These are phyloP conservation scores for Physocladia obscura DNA, from an alignment of 192 early-diverging fungal genomes.

Conservation along the genomic window DNA sequence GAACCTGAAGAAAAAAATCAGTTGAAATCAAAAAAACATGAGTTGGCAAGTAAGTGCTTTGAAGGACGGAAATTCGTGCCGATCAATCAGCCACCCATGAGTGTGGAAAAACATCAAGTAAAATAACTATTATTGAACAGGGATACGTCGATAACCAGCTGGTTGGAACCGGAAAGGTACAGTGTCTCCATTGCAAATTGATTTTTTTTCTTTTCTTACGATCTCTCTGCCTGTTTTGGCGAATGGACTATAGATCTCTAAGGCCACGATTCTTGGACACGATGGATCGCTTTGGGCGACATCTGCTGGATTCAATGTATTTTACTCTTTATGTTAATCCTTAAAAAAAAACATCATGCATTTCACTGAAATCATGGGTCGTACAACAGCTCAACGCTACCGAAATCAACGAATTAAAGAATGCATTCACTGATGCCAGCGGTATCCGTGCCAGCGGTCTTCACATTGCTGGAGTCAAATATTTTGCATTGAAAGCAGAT, in stretches of 20 bases:
- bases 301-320: conserved; percentile 70
- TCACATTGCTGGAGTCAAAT: conserved; percentile 67
- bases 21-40: conserved; percentile 3
- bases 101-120: conserved; percentile 63
- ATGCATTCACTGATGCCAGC: conserved; percentile 62
- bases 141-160: conserved; percentile 80
- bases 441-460: conserved; percentile 66
- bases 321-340: neutral
- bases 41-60: conserved; percentile 27
- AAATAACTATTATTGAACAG: too few species aligned
- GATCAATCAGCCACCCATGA: neutral
- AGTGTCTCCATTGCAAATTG: neutral
- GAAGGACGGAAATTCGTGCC: neutral
- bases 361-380: neutral
- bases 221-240: neutral
- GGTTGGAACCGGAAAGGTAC: conserved; percentile 69
- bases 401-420: conserved; percentile 60
- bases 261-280: conserved; percentile 81
- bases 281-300: conserved; percentile 83
- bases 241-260: conserved; percentile 26
- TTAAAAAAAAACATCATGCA: conserved; percentile 7
- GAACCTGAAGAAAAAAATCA: conserved; percentile 6
- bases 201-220: neutral
- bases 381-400: conserved; percentile 48
- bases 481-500: conserved; percentile 66